Evolutionary conservation across 1,284 basidiomycete genomes (phyloP), one percentile per base, ranked within the genome.

Genomic region (Ganoderma sinense): DNA sequence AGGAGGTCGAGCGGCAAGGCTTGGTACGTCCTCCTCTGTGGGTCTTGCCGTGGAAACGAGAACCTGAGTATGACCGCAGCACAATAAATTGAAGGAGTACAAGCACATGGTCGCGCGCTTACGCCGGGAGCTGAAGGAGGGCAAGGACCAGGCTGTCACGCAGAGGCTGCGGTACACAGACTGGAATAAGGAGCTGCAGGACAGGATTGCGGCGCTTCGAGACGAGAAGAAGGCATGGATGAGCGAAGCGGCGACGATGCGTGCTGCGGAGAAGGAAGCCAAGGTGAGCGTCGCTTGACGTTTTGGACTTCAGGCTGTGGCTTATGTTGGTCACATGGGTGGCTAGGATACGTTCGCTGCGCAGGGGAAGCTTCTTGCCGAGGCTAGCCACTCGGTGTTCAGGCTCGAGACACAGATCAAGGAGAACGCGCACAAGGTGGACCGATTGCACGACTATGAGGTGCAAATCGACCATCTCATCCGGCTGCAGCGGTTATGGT

Each of bases 1-100:
- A 91, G 33, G 94, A 95, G 78, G 86, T 87, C 8, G 94, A 95
- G 78, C 84, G 93, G 59, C 94, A 95, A 79, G 89, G 89, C n/a
- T 80, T 95, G 82, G 93, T 95, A 76, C 72, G 89, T 82, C 7
- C 40, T 41, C 33, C 66, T 40, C 43, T 69, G 31, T 0, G 18
- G 11, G 20, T 64, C 3, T 2, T 14, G 59, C 11, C 20, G 39
- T 29, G 5, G 31, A 11, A n/a, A 6, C 18, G 36, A 13, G 43
- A 29, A 40, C 23, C 62, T 65, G 45, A 69, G 41, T 16, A 55
- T 40, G 13, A 31, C 62, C 45, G 51, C 75, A 94, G 93, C 93
- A 91, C 77, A 93, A 94, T 78, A 92, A 91, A 76, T 80, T 94
- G 65, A 89, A 91, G 64, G 91, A 90, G 73, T 93, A 93, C 78